These are phyloP conservation scores for Raphanus sativus DNA, from an alignment of 345 rosid species.

Conservation along the genomic window DNA sequence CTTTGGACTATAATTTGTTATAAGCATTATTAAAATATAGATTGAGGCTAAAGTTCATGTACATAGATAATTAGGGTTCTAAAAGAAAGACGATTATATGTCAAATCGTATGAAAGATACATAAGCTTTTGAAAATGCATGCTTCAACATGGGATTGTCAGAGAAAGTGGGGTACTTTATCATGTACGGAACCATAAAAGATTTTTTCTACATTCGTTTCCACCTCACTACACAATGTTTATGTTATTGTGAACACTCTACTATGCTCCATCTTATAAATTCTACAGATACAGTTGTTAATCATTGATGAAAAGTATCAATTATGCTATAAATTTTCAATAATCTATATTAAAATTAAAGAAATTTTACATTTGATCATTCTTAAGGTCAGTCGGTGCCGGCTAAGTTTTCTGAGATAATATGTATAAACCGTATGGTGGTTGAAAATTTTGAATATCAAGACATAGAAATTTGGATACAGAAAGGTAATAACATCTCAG, in stretches of 20 bases:
- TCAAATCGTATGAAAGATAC: constrained; percentile 16
- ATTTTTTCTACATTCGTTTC: not conserved
- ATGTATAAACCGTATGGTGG: not conserved
- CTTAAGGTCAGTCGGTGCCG: not conserved
- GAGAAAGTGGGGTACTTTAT: constrained; percentile 56
- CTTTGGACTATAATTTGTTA: not conserved
- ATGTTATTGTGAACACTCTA: not conserved
- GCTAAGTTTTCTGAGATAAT: not conserved
- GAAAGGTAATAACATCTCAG: no score
- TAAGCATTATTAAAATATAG: not conserved
- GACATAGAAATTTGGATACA: not conserved
- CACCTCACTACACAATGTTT: not conserved
- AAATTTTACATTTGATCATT: not conserved
- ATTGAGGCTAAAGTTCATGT: not conserved
- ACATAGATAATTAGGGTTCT: constrained; percentile 7
- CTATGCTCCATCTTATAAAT: not conserved
- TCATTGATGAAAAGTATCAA: not conserved
- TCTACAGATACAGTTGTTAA: not conserved
- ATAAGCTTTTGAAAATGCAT: constrained; percentile 33
- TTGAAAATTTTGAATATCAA: not conserved
- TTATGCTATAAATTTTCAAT: not conserved
- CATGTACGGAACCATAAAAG: constrained; percentile 39
- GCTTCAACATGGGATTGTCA: constrained; percentile 49
- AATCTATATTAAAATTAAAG: not conserved
- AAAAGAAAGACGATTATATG: constrained; percentile 1